These are phyloP conservation scores for Kazachstania sp. DNA, from an alignment of 1,139 yeast species.

Conservation along the genomic window DNA sequence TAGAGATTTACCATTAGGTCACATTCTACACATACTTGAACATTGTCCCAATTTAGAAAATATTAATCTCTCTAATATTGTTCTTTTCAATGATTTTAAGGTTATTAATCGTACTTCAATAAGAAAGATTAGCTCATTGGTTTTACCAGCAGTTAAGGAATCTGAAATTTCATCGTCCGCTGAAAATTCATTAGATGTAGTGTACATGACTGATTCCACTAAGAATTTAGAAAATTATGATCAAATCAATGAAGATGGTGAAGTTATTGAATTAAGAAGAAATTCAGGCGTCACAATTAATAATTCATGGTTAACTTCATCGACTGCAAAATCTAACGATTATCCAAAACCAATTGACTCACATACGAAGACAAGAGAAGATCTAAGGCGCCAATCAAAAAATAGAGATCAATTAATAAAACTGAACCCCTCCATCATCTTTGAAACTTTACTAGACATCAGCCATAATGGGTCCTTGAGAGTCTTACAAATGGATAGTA, in stretches of 20 bases:
- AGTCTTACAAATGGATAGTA: conserved; percentile 18
- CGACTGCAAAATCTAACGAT: conserved; percentile 8
- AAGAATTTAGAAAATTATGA: conserved; percentile 21
- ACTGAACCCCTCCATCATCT: conserved; percentile 16
- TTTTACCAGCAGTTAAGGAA: conserved; percentile 18
- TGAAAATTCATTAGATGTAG: conserved; percentile 15
- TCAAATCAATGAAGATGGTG: neutral
- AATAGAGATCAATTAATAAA: conserved; percentile 12
- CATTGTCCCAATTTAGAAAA: conserved; percentile 48
- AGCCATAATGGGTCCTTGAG: conserved; percentile 5
- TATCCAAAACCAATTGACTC: conserved; percentile 22
- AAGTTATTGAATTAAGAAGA: conserved; percentile 1
- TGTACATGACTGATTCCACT: conserved; percentile 26
- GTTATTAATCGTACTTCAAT: conserved; percentile 27
- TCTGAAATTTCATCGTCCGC: conserved; percentile 3
- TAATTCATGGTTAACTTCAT: conserved; percentile 9
- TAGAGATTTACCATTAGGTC: conserved; percentile 63
- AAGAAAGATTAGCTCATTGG: conserved; percentile 13
- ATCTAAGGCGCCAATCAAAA: conserved; percentile 11
- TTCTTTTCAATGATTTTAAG: conserved; percentile 53
- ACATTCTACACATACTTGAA: conserved; percentile 49
- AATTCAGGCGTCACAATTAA: conserved; percentile 6
- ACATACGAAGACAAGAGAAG: conserved; percentile 15
- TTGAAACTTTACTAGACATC: conserved; percentile 11
- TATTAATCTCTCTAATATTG: conserved; percentile 47